Evolutionary conservation across 371 early-diverging fungal genomes (phyloP), one percentile per base, ranked within the genome.

Genomic region (Mortierella sp.): DNA sequence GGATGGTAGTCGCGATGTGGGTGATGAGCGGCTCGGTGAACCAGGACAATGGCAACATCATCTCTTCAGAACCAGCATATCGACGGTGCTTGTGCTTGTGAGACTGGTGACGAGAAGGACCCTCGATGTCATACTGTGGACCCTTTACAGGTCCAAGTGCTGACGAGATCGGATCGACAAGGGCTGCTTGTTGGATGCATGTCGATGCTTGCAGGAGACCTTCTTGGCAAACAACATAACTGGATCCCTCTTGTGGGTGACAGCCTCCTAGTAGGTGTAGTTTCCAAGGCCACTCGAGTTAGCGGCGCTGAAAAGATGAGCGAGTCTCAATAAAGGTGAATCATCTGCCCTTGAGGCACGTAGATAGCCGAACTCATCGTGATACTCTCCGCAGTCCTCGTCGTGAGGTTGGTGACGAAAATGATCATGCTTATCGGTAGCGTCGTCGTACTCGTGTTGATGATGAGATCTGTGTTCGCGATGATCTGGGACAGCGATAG

Each of bases 331-430:
- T 4, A 24, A 11, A 4, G 48, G 44, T 9, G 48, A 48, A 48
- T 48, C 48, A 1, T n/a, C 48, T 0, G n/a, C 48, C 5, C n/a
- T n/a, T 19, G 48, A 10, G 19, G 64, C 40, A 22, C 19, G 43
- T 1, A 14, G 4, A 44, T 44, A 24, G n/a, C 41, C 44, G 16
- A 41, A 41, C 4, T 37, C 48, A 2, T 41, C 37, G 4, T 66
- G 16, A 37, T 66, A 48, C 16, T 66, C 50, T 11, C 43, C 47
- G 11, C 67, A 66, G 19, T 50, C 13, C 22, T 48, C 48, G 1
- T 41, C 24, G 34, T 76, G 70, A 45, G 75, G 55, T 16, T 69
- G 70, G 29, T 69, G 41, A 13, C 58, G 50, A n/a, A 24, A 41
- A n/a, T 58, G 53, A 41, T 69, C 24, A 22, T 55, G 70, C 13